Percentiles rank a stretch among this genome's conserved stretches.
Conservation (phyloP, 2,329 filamentous ascomycete genomes). For the Neoscytalidium dimidiatum region DNA sequence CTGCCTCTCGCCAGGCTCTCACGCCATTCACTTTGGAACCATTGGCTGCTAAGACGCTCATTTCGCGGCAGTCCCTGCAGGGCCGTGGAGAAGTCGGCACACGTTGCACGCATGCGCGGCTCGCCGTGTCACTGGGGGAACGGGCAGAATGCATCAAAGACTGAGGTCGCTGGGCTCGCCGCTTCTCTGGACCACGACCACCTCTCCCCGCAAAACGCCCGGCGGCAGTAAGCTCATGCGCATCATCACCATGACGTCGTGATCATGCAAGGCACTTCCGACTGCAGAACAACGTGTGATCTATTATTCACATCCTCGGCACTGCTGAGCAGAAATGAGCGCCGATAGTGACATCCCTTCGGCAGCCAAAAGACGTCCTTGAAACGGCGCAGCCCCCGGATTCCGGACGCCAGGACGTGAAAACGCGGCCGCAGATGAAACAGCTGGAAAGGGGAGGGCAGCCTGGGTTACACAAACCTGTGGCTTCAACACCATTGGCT, state of each 20-base stretch:
- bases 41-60: not conserved
- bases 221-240: conserved; percentile 1
- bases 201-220: not conserved
- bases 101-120: conserved; percentile 9
- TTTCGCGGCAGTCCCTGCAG: not conserved
- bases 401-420: not conserved
- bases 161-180: not conserved
- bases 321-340: not conserved
- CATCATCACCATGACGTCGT: conserved; percentile 7
- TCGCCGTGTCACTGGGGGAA: conserved; percentile 1
- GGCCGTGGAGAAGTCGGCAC: not conserved
- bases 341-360: not conserved
- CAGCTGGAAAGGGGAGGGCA: not conserved
- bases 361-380: not conserved
- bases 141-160: conserved; percentile 1
- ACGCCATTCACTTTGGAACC: not conserved
- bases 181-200: not conserved
- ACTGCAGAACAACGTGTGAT: conserved; percentile 1
- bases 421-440: conserved; percentile 10
- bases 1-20: not conserved
- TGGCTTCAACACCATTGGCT: not conserved
- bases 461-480: not conserved
- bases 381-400: conserved; percentile 6
- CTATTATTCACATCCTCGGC: not conserved
- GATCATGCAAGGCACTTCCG: not conserved